Evolutionary conservation across 371 early-diverging fungal species (phyloP).

Genomic region (Apophysomyces sp.): DNA sequence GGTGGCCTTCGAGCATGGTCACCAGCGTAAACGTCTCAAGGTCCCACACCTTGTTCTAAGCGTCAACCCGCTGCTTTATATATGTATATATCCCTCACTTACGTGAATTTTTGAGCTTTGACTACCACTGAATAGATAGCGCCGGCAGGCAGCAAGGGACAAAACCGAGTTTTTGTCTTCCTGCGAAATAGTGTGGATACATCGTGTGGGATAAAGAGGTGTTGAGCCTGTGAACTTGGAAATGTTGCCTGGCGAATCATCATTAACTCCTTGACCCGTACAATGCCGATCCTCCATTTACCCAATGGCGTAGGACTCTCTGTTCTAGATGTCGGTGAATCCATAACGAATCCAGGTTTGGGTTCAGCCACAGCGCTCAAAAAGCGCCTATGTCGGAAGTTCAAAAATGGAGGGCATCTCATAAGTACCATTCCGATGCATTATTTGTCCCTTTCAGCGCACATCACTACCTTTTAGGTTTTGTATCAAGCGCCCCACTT

Average conservation of each 20-base stretch:
- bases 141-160: slow-evolving; percentile 59
- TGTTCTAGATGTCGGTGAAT: slow-evolving; percentile 9
- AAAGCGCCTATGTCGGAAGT: background rate
- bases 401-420: background rate
- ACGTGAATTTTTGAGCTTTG: slow-evolving; percentile 67
- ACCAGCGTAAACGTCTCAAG: slow-evolving; percentile 61
- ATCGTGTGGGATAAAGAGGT: slow-evolving; percentile 34
- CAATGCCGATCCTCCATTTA: background rate
- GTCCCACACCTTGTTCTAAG: slow-evolving; percentile 71
- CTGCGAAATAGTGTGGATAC: slow-evolving; percentile 62
- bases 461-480: background rate
- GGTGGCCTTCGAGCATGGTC: slow-evolving; percentile 63
- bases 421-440: background rate
- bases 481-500: too few species aligned
- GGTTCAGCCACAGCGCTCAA: background rate
- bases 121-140: slow-evolving; percentile 71
- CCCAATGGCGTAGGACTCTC: slow-evolving; percentile 13
- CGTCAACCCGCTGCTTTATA: too few species aligned
- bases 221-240: slow-evolving; percentile 15
- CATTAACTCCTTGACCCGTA: background rate
- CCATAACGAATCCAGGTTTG: slow-evolving; percentile 6
- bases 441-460: background rate
- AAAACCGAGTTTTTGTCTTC: slow-evolving; percentile 66
- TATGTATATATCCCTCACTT: too few species aligned
- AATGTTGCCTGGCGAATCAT: slow-evolving; percentile 22